Percentiles rank a stretch among this genome's conserved stretches.
phyloP scores from a whole-genome alignment of 2,329 filamentous ascomycete species.

The Venturia pyrina region DNA sequence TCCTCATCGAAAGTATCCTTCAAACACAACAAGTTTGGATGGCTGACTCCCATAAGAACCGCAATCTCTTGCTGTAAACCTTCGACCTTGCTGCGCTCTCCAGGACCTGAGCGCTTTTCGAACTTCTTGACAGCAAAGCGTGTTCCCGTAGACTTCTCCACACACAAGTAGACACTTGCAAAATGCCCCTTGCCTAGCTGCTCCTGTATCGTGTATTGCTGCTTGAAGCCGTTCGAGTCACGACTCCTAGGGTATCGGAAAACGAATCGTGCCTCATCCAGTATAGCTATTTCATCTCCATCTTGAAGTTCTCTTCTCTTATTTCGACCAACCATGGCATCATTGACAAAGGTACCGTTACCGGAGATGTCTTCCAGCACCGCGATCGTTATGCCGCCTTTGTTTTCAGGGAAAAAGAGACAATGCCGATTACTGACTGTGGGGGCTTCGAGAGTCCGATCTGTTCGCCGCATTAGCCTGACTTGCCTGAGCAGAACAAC shows the following conservation, averaged over 20 bases:
- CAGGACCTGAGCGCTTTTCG: slow-evolving; percentile 70
- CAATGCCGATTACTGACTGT: slow-evolving; percentile 84
- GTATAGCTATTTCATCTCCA: slow-evolving; percentile 79
- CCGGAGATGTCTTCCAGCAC: slow-evolving; percentile 88
- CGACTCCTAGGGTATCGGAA: slow-evolving; percentile 79
- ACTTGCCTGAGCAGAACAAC: background rate
- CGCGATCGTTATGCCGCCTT: slow-evolving; percentile 49
- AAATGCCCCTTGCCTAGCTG: slow-evolving; percentile 93
- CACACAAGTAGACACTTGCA: slow-evolving; percentile 82
- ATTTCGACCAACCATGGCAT: slow-evolving; percentile 82
- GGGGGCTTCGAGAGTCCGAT: slow-evolving; percentile 59
- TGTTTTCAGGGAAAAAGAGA: slow-evolving; percentile 54
- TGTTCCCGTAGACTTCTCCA: slow-evolving; percentile 73
- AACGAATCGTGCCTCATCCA: slow-evolving; percentile 76
- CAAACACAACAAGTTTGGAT: slow-evolving; percentile 83
- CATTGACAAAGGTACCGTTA: slow-evolving; percentile 95
- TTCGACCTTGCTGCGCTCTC: slow-evolving; percentile 74
- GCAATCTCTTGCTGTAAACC: slow-evolving; percentile 92
- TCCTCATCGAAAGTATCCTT: slow-evolving; percentile 92
- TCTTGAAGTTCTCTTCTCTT: slow-evolving; percentile 81
- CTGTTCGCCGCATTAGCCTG: slow-evolving; percentile 34
- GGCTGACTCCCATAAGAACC: slow-evolving; percentile 92
- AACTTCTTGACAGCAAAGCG: slow-evolving; percentile 93
- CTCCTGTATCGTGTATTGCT: slow-evolving; percentile 76
- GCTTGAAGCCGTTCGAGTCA: slow-evolving; percentile 66